phyloP scores from a whole-genome alignment of 306 rosid genomes.

The Alnus glutinosa region DNA sequence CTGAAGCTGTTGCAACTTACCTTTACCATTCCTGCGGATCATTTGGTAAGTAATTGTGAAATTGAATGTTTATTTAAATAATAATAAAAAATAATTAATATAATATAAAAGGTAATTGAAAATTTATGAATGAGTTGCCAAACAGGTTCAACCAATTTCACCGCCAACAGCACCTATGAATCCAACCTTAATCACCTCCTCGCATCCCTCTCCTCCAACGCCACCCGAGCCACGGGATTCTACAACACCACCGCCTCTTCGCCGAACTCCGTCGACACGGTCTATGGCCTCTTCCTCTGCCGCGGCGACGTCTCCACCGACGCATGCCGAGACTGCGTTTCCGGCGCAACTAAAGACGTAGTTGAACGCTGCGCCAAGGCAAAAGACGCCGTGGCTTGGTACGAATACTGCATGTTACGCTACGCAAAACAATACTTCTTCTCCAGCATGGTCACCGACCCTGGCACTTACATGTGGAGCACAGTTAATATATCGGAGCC shows the following conservation, averaged over 20 bases:
- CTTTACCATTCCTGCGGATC: no score
- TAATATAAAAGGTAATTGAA: no score
- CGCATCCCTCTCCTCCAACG: slow-evolving; percentile 23
- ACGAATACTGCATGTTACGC: slow-evolving; percentile 45
- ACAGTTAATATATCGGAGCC: no score
- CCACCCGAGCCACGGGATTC: slow-evolving; percentile 28
- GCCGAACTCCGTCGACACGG: background rate
- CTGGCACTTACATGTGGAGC: no score
- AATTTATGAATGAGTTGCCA: no score
- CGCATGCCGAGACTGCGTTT: slow-evolving; percentile 43
- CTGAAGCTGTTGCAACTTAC: no score
- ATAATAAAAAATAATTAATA: no score
- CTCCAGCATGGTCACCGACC: slow-evolving; percentile 1
- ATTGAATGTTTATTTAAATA: no score
- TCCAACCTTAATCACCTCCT: no score
- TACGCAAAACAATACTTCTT: slow-evolving; percentile 29
- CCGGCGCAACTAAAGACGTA: slow-evolving; percentile 29
- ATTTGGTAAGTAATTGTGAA: no score
- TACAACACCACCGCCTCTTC: slow-evolving; percentile 35
- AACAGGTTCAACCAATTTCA: no score
- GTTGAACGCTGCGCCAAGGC: slow-evolving; percentile 23
- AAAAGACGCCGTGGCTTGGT: slow-evolving; percentile 42
- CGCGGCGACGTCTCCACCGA: slow-evolving; percentile 37
- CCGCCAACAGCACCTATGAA: no score
- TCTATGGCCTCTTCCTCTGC: slow-evolving; percentile 50